Percentiles rank a stretch among this genome's conserved stretches.
Conservation (phyloP, 768 basidiomycete species). For the Dentipellis fragilis region DNA sequence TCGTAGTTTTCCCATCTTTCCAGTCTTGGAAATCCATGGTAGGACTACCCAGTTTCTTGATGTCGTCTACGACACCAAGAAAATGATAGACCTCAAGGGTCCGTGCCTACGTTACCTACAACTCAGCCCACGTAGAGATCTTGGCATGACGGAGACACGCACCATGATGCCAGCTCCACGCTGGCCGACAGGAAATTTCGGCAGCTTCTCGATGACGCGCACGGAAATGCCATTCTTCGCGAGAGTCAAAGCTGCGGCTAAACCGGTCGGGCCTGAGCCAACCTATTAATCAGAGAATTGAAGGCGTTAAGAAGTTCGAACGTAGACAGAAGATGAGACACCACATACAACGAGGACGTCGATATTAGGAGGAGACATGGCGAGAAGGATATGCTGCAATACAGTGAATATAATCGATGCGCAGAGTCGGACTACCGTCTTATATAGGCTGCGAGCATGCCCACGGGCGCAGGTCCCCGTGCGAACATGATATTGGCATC, state of each 20-base stretch:
- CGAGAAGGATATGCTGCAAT: too few species aligned
- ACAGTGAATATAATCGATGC: too few species aligned
- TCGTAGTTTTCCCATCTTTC: not conserved
- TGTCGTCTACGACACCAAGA: constrained; percentile 1
- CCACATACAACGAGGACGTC: too few species aligned
- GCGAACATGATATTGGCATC: too few species aligned
- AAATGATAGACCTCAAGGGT: constrained; percentile 3
- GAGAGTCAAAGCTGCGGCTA: constrained; percentile 4
- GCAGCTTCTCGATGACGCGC: constrained; percentile 7
- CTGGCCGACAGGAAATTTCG: not conserved
- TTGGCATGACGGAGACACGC: not conserved
- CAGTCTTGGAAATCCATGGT: not conserved
- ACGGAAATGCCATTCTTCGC: constrained; percentile 6
- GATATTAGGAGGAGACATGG: too few species aligned
- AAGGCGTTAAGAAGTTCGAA: too few species aligned
- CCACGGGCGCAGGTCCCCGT: too few species aligned
- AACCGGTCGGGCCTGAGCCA: constrained; percentile 6
- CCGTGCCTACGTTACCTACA: not conserved
- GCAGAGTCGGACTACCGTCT: too few species aligned
- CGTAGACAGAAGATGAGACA: too few species aligned
- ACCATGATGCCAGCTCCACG: constrained; percentile 5
- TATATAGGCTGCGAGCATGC: too few species aligned
- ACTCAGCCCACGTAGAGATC: not conserved
- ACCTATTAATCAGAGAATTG: not conserved
- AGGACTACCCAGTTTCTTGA: not conserved